phyloP scores from a whole-genome alignment of 208 protist species.

The Leishmania braziliensis region DNA sequence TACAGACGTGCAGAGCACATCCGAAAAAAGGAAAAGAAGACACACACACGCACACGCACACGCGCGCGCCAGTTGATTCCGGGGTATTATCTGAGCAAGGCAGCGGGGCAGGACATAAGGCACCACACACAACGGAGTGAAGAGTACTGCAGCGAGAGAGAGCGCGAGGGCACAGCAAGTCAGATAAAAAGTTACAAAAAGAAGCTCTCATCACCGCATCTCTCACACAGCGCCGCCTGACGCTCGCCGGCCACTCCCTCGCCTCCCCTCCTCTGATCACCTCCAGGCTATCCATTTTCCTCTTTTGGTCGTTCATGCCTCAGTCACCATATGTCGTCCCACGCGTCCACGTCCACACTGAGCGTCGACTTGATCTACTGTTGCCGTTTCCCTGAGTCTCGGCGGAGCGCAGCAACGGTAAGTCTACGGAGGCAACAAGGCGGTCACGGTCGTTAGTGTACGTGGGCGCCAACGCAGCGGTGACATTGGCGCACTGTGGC shows the following conservation, averaged over 20 bases:
- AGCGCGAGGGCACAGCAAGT: neutral
- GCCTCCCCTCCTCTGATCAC: neutral
- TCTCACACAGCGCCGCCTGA: neutral
- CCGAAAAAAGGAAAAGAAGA: neutral
- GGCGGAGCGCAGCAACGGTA: neutral
- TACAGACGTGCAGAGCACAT: too few species aligned
- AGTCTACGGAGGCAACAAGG: constrained; percentile 1
- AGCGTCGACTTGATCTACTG: neutral
- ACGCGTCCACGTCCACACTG: constrained; percentile 7
- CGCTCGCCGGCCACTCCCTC: neutral
- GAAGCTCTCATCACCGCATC: neutral
- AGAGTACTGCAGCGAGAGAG: neutral
- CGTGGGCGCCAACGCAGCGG: neutral
- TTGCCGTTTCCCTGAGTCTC: neutral
- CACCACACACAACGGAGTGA: neutral
- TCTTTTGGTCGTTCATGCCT: neutral
- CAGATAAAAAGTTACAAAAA: neutral
- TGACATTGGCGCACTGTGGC: neutral
- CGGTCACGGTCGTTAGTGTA: neutral
- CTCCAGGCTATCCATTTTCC: neutral
- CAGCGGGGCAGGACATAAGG: neutral
- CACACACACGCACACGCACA: neutral
- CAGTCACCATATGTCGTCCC: neutral
- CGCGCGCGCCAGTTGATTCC: neutral
- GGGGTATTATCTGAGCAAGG: neutral